Conservation (phyloP, 257 asterid species). For the Salvia rosmarinus region DNA sequence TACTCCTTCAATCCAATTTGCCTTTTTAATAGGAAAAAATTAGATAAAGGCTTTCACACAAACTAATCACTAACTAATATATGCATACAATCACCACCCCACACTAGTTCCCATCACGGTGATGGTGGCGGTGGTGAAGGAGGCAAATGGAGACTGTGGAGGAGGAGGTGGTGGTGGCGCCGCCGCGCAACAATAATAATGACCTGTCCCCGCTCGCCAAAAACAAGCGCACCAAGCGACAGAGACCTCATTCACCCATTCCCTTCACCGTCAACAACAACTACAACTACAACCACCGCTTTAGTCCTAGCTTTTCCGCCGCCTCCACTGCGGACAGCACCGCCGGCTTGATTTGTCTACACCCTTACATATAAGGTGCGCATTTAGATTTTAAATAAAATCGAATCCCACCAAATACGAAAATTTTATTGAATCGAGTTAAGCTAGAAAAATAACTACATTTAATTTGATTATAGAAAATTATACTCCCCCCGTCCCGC, state of each 20-base stretch:
- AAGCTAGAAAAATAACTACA: too few species aligned
- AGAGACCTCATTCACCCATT: slow-evolving; percentile 42
- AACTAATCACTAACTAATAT: slow-evolving; percentile 30
- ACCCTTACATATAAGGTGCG: too few species aligned
- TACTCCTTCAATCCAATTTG: slow-evolving; percentile 28
- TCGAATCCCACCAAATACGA: too few species aligned
- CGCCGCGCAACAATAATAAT: slow-evolving; percentile 31
- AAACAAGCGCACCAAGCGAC: slow-evolving; percentile 57
- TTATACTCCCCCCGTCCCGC: too few species aligned
- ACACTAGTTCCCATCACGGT: slow-evolving; percentile 37
- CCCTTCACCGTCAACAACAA: slow-evolving; percentile 28
- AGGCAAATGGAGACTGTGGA: slow-evolving; percentile 43
- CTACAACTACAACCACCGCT: slow-evolving; percentile 21
- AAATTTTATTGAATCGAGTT: too few species aligned
- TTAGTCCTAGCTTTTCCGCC: slow-evolving; percentile 18
- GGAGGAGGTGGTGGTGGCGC: slow-evolving; percentile 30
- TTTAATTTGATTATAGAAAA: too few species aligned
- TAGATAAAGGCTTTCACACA: too few species aligned
- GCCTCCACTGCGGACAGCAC: too few species aligned
- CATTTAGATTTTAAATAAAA: too few species aligned
- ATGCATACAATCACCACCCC: slow-evolving; percentile 42
- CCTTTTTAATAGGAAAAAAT: slow-evolving; percentile 25
- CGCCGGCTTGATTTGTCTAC: too few species aligned
- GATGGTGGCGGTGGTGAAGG: slow-evolving; percentile 48
- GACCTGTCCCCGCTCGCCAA: slow-evolving; percentile 48